Base-by-base conservation (phyloP, 1,284 basidiomycete genomes). In the Puccinia coronata region DNA sequence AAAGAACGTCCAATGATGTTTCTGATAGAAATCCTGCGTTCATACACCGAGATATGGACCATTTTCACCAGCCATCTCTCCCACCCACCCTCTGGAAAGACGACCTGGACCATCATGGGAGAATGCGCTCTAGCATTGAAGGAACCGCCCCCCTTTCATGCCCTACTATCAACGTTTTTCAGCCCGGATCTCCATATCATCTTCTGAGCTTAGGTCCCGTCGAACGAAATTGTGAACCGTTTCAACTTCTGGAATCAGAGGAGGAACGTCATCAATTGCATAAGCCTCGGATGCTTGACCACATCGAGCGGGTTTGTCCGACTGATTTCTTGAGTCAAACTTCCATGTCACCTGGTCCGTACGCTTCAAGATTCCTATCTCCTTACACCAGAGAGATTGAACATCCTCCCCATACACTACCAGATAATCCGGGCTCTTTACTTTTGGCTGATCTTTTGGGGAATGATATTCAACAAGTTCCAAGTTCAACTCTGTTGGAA, bases 81-180 rank as follows among this genome's bases (percentile, higher is more conserved):
- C 14, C n/a, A 1, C 67, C 67, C 49, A 70, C 67, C 67, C 67
- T 70, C 16, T 70, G 67, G 67, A 70, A 51, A 70, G 47, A 70
- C 47, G 67, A 70, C 25, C 25, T 70, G 67, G 34, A 49, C 23
- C 28, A 49, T 47, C 67, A 41, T n/a, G 67, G 67, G 14, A 47
- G 47, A 49, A 18, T 47, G 43, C 67, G 47, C 41, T 49, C 41
- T 8, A 51, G 23, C 18, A 14, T 49, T 25, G 67, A 70, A 51
- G 67, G 43, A 70, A 49, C 67, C 34, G 28, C 25, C 43, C 49
- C 43, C 2, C 16, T 70, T 43, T 6, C 6, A 12, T 8, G 28
- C 31, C 49, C 14, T 49, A 43, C 47, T 34, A 18, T 43, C 67
- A 70, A 70, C 67, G 28, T 51, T n/a, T 4, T 70, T 16, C 67